Base-by-base conservation (phyloP, 352 stramenopile genomes). In the Peronospora destructor region DNA sequence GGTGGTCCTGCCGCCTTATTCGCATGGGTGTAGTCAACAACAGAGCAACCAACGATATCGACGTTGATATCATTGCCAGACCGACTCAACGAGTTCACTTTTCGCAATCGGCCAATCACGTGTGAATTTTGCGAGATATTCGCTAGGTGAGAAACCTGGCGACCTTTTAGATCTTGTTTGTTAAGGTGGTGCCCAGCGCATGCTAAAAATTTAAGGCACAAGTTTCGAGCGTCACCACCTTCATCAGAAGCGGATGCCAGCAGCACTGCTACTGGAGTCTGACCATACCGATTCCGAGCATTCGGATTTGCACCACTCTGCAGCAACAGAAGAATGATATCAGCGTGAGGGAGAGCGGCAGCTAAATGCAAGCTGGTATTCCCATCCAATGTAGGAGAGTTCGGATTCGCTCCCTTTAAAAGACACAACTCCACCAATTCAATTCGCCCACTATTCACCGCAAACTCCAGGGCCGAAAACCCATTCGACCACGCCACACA, bases 281-380 rank as follows among this genome's bases (percentile, higher is more conserved):
- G 77, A 4, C 81, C 81, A 53, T 81, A 87, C 4, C 81, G 64
- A 30, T 94, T 92, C 39, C 72, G 68, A 23, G 45, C 34, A 48
- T 88, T 87, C 7, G 72, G 58, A 28, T 84, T 67, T 11, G 68
- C 84, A 11, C 79, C 75, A 28, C 60, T 53, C 9, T 82, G 62
- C 6, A 91, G 43, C 6, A 94, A 49, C 4, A 64, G 50, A 4
- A 75, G 49, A 21, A 92, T 68, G 33, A 89, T 74, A 14, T 77
- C 61, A 5, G 64, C 30, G 29, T 82, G 56, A 6, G 63, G 56
- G 10, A 64, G 40, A 23, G 64, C 29, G 2, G 77, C 67, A 17
- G 84, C 81, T 9, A 92, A 52, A 34, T 94, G 84, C 8, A 94
- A 56, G 56, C 76, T 83, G 7, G 79, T 89, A 40, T 84, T 66